These are phyloP conservation scores for Penicillium sumatraense DNA, from an alignment of 2,329 filamentous ascomycete genomes.

Conservation along the genomic window DNA sequence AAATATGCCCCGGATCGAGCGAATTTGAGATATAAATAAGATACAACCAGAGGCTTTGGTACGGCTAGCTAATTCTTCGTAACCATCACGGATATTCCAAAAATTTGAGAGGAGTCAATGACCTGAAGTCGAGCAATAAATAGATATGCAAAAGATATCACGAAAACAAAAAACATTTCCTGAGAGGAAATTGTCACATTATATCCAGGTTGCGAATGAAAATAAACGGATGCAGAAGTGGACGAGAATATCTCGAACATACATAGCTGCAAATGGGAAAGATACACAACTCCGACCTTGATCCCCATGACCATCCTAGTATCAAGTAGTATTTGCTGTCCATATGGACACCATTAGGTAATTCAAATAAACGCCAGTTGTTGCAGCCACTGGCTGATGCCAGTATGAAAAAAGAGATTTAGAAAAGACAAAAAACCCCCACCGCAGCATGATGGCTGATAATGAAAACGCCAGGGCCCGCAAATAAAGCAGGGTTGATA, in stretches of 20 bases:
- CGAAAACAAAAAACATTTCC: neutral
- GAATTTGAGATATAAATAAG: too few species aligned
- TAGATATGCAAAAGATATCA: neutral
- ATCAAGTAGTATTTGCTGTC: constrained; percentile 28
- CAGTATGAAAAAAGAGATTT: constrained; percentile 21
- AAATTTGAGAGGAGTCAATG: neutral
- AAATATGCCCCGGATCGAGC: neutral
- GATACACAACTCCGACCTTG: constrained; percentile 19
- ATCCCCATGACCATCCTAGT: constrained; percentile 17
- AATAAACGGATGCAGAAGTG: neutral
- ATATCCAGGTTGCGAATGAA: constrained; percentile 18
- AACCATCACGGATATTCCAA: neutral
- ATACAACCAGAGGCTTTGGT: neutral
- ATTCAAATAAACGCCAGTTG: constrained; percentile 22
- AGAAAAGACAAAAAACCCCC: too few species aligned
- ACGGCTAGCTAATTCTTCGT: neutral
- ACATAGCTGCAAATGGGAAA: constrained; percentile 9
- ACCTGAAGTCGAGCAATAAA: neutral
- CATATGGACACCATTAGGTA: neutral
- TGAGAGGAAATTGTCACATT: constrained; percentile 10
- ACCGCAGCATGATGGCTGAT: constrained; percentile 6
- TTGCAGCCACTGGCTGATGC: constrained; percentile 20
- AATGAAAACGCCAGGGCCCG: constrained; percentile 25
- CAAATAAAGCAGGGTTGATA: constrained; percentile 21
- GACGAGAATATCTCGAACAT: constrained; percentile 11